phyloP scores from a whole-genome alignment of 2,329 filamentous ascomycete species.

The Hypomyces perniciosus region DNA sequence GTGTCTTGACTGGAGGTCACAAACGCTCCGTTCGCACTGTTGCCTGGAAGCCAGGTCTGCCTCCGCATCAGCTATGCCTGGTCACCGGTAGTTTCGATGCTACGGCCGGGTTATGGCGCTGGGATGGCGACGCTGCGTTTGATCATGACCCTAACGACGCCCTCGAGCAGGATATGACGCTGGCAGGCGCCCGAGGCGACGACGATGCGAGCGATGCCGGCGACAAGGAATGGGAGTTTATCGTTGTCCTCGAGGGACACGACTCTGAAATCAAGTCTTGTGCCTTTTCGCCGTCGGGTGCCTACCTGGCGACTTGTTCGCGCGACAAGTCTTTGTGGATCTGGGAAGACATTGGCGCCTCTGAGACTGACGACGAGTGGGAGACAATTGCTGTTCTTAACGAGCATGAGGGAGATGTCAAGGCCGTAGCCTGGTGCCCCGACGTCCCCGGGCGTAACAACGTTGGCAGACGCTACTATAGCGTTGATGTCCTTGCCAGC shows the following conservation, averaged over 20 bases:
- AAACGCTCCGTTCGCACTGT: constrained; percentile 80
- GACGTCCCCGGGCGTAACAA: constrained; percentile 46
- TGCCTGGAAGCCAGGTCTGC: constrained; percentile 76
- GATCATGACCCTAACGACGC: constrained; percentile 18
- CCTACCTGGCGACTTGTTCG: constrained; percentile 81
- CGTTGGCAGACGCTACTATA: constrained; percentile 38
- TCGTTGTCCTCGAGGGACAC: constrained; percentile 87
- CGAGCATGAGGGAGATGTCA: constrained; percentile 94
- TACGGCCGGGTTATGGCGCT: constrained; percentile 78
- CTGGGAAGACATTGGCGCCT: constrained; percentile 80
- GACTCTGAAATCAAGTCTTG: constrained; percentile 88
- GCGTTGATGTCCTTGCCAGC: constrained; percentile 71
- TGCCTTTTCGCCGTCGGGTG: constrained; percentile 65
- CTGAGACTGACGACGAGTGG: constrained; percentile 84
- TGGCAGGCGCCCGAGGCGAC: background rate
- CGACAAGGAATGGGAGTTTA: constrained; percentile 85
- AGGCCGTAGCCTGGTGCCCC: constrained; percentile 88
- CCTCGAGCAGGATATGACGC: constrained; percentile 40
- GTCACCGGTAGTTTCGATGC: constrained; percentile 93
- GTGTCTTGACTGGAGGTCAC: constrained; percentile 78
- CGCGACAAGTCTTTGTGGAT: constrained; percentile 96
- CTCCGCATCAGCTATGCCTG: constrained; percentile 62
- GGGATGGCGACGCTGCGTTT: constrained; percentile 43
- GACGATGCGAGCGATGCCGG: constrained; percentile 38
- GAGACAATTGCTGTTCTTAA: constrained; percentile 93